phyloP scores from a whole-genome alignment of 1,284 basidiomycete species.

The Wallemia mellicola region DNA sequence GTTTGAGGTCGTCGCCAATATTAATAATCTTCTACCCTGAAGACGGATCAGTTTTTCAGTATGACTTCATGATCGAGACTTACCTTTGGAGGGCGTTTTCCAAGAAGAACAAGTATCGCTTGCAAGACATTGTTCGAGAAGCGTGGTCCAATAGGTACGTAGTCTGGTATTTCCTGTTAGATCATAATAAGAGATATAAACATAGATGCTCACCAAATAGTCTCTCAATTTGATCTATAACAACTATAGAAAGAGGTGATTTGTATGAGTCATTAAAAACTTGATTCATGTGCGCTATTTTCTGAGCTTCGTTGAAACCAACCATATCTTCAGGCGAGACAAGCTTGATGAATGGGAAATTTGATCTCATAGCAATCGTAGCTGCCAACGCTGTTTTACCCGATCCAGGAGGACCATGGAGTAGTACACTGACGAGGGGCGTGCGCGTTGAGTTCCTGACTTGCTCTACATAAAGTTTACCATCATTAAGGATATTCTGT shows the following conservation, averaged over 20 bases:
- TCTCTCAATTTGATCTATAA: slow-evolving; percentile 81
- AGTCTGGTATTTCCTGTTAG: slow-evolving; percentile 26
- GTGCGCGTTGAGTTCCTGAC: slow-evolving; percentile 70
- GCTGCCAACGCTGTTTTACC: slow-evolving; percentile 92
- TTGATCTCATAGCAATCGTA: slow-evolving; percentile 69
- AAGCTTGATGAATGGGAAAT: slow-evolving; percentile 94
- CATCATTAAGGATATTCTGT: slow-evolving; percentile 61
- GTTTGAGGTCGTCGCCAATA: slow-evolving; percentile 76
- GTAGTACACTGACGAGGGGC: slow-evolving; percentile 62
- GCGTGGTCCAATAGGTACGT: slow-evolving; percentile 87
- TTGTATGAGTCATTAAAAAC: slow-evolving; percentile 92
- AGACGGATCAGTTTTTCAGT: background rate
- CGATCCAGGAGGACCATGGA: slow-evolving; percentile 67
- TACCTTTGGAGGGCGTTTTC: slow-evolving; percentile 73
- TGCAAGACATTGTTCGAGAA: slow-evolving; percentile 90
- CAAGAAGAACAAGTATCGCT: slow-evolving; percentile 62
- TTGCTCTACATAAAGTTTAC: slow-evolving; percentile 80
- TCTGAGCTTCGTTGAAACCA: slow-evolving; percentile 66
- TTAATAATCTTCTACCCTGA: slow-evolving; percentile 61
- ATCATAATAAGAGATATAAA: too few relatives aligned
- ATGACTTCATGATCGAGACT: slow-evolving; percentile 4
- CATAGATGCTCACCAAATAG: slow-evolving; percentile 32
- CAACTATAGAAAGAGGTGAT: slow-evolving; percentile 80
- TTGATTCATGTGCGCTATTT: slow-evolving; percentile 74
- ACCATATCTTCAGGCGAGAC: slow-evolving; percentile 93